Base-by-base conservation (phyloP, 2,329 filamentous ascomycete species). In the Penicillium sp. region DNA sequence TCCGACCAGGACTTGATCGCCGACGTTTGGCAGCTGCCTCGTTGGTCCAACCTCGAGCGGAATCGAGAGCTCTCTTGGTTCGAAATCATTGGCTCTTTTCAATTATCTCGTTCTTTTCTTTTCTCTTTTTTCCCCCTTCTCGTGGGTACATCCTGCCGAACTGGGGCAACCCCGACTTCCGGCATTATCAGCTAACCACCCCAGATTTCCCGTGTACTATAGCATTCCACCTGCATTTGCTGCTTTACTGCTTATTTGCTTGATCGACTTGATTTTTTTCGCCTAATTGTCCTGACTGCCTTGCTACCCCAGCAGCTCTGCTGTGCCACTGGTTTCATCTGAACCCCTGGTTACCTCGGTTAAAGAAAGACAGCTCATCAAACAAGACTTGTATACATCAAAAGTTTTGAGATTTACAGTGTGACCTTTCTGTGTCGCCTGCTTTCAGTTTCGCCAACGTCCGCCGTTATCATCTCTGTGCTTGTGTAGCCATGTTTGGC, bases 401-500 rank as follows among this genome's bases (percentile, higher is more conserved):
- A n/a, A 45, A 45, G 5, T 5, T 27, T 4, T 5, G 22, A 29
- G 34, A 18, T 16, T 22, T 4, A 22, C 40, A 32, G 10, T 39
- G 51, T 49, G 46, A 40, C 8, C 32, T 34, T 32, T 45, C 6
- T 6, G 34, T 29, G 11, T 16, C 21, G 18, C 32, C 18, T 8
- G 4, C 39, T 36, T 43, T 36, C 16, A 43, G 4, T n/a, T 13
- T 43, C 40, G 5, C 16, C n/a, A 38, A 42, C 50, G 8, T 22
- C 44, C 43, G 44, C 38, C 29, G 43, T 43, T 45, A 36, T 56
- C 18, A 45, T 8, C 8, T 56, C 43, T 57, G 16, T 32, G 22
- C 43, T 31, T 51, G 48, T 57, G 43, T 24, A 50, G 58, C 49
- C 49, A 65, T 65, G 62, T 42, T 64, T 43, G 46, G 52, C 39